Evolutionary conservation across 208 protist species (phyloP), one percentile per base, ranked within the genome.

Genomic region (Angomonas desouzai): DNA sequence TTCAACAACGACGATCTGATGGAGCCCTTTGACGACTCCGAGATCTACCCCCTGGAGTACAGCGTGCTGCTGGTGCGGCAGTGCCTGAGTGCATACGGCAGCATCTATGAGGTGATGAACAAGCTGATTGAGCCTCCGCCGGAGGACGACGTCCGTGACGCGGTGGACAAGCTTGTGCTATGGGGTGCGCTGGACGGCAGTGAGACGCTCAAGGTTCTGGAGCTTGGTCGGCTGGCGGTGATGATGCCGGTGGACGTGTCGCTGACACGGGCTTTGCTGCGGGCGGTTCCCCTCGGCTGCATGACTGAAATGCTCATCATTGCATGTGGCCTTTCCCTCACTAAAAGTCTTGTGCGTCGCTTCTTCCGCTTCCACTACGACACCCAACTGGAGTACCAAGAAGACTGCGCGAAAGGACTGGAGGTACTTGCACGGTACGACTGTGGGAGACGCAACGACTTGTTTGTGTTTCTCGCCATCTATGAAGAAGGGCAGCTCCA

Each of bases 41-140:
- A 74, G 62, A 62, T 66, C 20, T 59, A 57, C 29, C 68, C 68
- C 20, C 62, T 74, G 25, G 68, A 74, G 68, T 64, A 64, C 57
- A 64, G 48, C 28, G 62, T 74, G 29, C 59, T 74, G 40, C 45
- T 62, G 3, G 68, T 68, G 40, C 61, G 62, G 3, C 36, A 68
- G 43, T 64, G 48, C 49, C 53, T 74, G 9, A 63, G 55, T 23
- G 56, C 30, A 20, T 68, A 60, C 29, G 68, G 62, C 7, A n/a
- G 47, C 48, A 63, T 65, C 20, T 34, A 22, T 7, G 68, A 68
- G 4, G 55, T 74, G 20, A 66, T 74, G 68, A 18, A 36, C 28
- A 28, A 58, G 68, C 68, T 74, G 18, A 55, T 68, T 32, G 62
- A 66, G 56, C 68, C 68, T 23, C 68, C 68, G 20, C 13, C 29